Evolutionary conservation across 306 rosid species (phyloP).

Genomic region (Sophora flavescens): DNA sequence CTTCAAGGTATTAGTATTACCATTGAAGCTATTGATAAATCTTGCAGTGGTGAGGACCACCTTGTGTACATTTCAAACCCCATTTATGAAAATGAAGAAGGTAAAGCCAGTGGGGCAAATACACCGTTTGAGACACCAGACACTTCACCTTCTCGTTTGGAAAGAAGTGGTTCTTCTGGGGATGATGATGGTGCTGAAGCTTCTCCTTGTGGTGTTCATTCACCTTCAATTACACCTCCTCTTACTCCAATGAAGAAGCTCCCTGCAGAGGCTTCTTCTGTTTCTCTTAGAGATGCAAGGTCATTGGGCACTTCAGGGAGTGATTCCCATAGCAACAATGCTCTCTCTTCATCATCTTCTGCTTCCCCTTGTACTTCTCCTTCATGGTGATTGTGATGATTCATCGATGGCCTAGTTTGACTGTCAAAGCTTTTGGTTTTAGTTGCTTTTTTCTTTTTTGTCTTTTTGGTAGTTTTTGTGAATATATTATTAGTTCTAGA

Average conservation of each 20-base stretch:
- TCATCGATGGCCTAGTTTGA: conserved; percentile 37
- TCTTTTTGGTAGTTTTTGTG: conserved; percentile 38
- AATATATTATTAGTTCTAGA: conserved; percentile 34
- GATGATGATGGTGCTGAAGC: conserved; percentile 52
- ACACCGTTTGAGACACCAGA: conserved; percentile 91
- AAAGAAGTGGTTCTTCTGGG: conserved; percentile 56
- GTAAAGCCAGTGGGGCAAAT: conserved; percentile 41
- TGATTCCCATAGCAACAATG: conserved; percentile 72
- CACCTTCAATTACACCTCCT: conserved; percentile 69
- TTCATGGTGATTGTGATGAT: conserved; percentile 83
- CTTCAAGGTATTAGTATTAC: conserved; percentile 14
- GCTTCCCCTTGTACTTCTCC: conserved; percentile 85
- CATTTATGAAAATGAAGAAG: conserved; percentile 69
- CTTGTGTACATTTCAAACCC: conserved; percentile 93
- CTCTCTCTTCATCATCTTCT: conserved; percentile 75
- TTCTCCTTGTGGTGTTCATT: conserved; percentile 33
- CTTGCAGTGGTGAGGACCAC: conserved; percentile 41
- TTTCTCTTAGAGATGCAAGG: conserved; percentile 74
- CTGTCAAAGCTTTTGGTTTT: neutral
- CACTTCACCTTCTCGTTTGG: conserved; percentile 78
- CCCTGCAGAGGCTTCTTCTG: conserved; percentile 73
- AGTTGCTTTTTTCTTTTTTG: neutral
- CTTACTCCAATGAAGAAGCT: conserved; percentile 88
- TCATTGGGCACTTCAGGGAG: conserved; percentile 71
- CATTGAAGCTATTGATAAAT: conserved; percentile 33